A percentile compares a stretch with the other conserved stretches of the same genome.
These are phyloP conservation scores for Ceratobasidium sp. DNA, from an alignment of 1,284 basidiomycete species.

Conservation along the genomic window DNA sequence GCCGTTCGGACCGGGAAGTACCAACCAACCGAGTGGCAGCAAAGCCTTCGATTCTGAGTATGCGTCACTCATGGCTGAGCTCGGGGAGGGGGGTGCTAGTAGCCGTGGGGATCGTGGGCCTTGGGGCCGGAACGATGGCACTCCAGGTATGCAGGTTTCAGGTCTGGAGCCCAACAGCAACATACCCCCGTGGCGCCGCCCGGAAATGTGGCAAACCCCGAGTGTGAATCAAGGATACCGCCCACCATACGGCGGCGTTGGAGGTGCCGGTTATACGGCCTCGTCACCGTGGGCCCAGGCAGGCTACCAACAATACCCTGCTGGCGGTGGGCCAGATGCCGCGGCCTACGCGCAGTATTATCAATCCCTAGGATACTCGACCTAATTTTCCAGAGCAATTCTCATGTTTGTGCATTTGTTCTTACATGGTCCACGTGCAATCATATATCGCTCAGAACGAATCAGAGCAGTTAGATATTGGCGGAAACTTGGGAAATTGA, in stretches of 20 bases:
- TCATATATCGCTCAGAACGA: too few species aligned
- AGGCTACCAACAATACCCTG: constrained; percentile 39
- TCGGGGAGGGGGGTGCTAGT: constrained; percentile 75
- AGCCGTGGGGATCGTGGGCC: constrained; percentile 43
- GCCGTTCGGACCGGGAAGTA: constrained; percentile 52
- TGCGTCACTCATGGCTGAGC: constrained; percentile 95
- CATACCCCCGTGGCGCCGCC: constrained; percentile 85
- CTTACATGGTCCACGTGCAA: too few species aligned
- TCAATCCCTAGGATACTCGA: constrained; percentile 52
- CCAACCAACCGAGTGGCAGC: constrained; percentile 54
- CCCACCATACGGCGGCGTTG: constrained; percentile 32
- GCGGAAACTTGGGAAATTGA: too few species aligned
- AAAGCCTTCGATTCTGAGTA: constrained; percentile 96
- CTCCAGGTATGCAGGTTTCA: constrained; percentile 59
- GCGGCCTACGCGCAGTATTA: constrained; percentile 81
- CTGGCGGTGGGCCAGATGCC: constrained; percentile 32
- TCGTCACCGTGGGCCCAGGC: constrained; percentile 29
- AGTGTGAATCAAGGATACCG: constrained; percentile 39
- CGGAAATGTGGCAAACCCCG: constrained; percentile 68
- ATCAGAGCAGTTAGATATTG: too few species aligned
- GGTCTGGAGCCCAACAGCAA: constrained; percentile 82
- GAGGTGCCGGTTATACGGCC: constrained; percentile 29
- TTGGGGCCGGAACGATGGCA: constrained; percentile 48
- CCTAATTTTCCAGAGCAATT: too few species aligned
- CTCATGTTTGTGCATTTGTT: too few species aligned